Percentiles rank a stretch among this genome's conserved stretches.
Conservation (phyloP, 2,329 filamentous ascomycete species). For the Cadophora sp. region DNA sequence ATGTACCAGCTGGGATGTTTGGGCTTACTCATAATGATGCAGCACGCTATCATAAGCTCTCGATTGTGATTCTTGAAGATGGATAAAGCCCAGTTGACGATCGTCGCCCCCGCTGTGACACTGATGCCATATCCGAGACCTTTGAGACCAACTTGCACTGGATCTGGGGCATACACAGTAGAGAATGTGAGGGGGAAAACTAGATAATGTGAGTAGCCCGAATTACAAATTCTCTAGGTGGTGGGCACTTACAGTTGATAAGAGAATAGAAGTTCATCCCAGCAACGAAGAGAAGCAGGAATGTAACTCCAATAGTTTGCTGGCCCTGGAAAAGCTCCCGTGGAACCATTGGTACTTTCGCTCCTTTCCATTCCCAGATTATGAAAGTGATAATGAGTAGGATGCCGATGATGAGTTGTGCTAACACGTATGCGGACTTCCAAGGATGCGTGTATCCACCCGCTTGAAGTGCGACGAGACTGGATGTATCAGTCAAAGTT, state of each 20-base stretch:
- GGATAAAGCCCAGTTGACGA: background rate
- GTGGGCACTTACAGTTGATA: background rate
- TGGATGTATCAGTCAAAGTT: background rate
- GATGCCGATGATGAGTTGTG: background rate
- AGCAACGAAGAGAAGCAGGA: background rate
- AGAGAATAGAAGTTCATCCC: background rate
- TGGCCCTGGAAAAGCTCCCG: background rate
- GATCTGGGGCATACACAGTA: background rate
- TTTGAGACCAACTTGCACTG: background rate
- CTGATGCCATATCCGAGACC: background rate
- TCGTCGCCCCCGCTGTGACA: background rate
- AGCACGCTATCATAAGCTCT: background rate
- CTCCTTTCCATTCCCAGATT: conserved; percentile 2
- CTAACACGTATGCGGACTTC: background rate
- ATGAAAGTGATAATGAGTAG: background rate
- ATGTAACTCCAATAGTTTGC: background rate
- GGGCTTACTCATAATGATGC: background rate
- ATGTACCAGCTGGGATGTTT: no score
- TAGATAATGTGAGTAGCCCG: background rate
- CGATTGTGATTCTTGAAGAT: conserved; percentile 9
- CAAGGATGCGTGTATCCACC: background rate
- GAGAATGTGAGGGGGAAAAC: conserved; percentile 1
- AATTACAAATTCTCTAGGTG: no score
- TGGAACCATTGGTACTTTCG: background rate
- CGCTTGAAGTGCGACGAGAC: background rate